Conservation (phyloP, 2,329 filamentous ascomycete species). For the Ophiostoma tasmaniense region DNA sequence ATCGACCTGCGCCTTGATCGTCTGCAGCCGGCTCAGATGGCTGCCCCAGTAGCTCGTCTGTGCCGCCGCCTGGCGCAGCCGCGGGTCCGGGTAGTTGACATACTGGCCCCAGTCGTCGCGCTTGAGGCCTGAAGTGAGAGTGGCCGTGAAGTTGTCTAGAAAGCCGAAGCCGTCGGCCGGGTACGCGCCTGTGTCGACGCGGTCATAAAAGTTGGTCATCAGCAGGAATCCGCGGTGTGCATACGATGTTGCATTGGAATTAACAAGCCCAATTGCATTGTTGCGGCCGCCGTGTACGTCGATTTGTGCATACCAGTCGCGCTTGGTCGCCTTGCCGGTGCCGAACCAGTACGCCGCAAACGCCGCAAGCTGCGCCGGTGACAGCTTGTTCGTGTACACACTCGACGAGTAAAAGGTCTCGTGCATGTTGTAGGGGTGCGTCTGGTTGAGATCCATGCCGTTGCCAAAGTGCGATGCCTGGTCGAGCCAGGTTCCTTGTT, state of each 20-base stretch:
- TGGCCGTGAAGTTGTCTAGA: not conserved
- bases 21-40: not conserved
- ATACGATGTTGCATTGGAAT: slow-evolving; percentile 32
- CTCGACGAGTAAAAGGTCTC: slow-evolving; percentile 37
- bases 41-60: not conserved
- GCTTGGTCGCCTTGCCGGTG: slow-evolving; percentile 29
- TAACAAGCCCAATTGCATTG: slow-evolving; percentile 18
- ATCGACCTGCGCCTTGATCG: not conserved
- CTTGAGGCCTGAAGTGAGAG: not conserved
- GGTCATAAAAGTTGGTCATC: slow-evolving; percentile 42
- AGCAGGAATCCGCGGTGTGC: slow-evolving; percentile 39
- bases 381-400: slow-evolving; percentile 32
- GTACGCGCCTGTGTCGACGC: slow-evolving; percentile 25
- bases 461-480: slow-evolving; percentile 29
- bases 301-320: slow-evolving; percentile 36
- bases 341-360: slow-evolving; percentile 36
- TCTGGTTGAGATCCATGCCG: slow-evolving; percentile 26
- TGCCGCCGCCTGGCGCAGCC: not conserved
- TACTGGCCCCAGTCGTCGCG: not conserved
- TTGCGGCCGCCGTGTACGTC: slow-evolving; percentile 31
- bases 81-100: not conserved
- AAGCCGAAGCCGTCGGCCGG: not conserved
- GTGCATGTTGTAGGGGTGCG: slow-evolving; percentile 28
- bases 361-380: slow-evolving; percentile 27
- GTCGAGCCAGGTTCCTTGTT: slow-evolving; percentile 27